phyloP scores from a whole-genome alignment of 1,284 basidiomycete genomes.

The Ceratorhiza oryzae-sativae region DNA sequence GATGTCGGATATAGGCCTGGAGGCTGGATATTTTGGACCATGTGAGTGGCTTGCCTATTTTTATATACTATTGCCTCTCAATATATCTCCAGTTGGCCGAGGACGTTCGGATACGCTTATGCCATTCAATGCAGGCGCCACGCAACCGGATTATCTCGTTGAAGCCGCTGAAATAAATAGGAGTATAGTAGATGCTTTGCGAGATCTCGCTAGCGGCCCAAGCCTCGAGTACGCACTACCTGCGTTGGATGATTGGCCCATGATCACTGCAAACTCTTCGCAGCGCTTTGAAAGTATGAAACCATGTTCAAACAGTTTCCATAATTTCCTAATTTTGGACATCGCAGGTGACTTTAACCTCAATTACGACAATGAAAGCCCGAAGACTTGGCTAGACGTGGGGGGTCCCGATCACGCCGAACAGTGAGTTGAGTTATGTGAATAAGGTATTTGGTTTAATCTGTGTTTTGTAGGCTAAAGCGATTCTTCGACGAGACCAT shows the following conservation, averaged over 20 bases:
- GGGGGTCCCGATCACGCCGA: constrained; percentile 59
- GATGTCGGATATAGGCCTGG: not conserved
- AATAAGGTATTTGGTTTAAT: not conserved
- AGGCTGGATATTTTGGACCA: not conserved
- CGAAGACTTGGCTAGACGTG: constrained; percentile 55
- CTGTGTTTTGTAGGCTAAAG: not conserved
- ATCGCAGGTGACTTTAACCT: constrained; percentile 54
- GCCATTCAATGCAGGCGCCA: not conserved
- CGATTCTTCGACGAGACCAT: constrained; percentile 37
- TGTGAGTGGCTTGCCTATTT: not conserved
- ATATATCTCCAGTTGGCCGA: not conserved
- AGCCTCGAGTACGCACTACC: constrained; percentile 7
- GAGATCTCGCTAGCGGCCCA: not conserved
- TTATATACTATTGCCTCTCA: not conserved
- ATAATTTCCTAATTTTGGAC: constrained; percentile 15
- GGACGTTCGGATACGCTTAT: constrained; percentile 9
- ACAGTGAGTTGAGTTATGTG: constrained; percentile 48
- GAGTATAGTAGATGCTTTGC: not conserved
- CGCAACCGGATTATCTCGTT: not conserved
- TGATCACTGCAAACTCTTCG: constrained; percentile 1
- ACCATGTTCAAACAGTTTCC: not conserved
- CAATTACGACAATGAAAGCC: constrained; percentile 58
- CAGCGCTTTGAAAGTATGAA: constrained; percentile 18
- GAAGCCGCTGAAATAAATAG: not conserved
- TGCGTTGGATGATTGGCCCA: constrained; percentile 3